Evolutionary conservation across 148 eudicot species (phyloP), one percentile per base, ranked within the genome.

Genomic region (Fallopia convolvulus): DNA sequence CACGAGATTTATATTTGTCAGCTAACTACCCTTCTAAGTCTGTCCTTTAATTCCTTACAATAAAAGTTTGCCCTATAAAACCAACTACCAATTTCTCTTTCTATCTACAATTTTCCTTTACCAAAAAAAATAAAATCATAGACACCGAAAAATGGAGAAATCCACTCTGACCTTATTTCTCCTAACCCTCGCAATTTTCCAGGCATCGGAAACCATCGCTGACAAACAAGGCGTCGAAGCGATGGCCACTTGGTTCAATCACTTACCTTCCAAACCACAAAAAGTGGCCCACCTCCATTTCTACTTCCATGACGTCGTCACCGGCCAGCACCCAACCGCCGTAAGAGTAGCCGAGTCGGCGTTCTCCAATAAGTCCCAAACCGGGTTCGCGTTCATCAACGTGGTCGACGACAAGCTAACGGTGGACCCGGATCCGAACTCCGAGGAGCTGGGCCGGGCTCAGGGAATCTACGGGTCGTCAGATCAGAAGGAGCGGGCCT

Each of bases 271-370:
- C 53, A 44, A 44, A 46, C 14, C 75, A 14, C 53, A 77, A 47
- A 70, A 50, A 20, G 17, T 20, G 7, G 40, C 65, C 75, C 80
- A 70, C 80, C 80, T 77, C 47, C 80, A 77, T 55, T 77, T 77
- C 80, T 77, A 70, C 75, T 36, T 77, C 65, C 77, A 75, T 49
- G 77, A 75, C 70, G 50, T 75, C 47, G 14, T 56, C 13, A 56
- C 65, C 66, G 49, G 66, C 42, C 1, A 7, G 7, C 46, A 50
- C 77, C 70, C 77, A 14, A 75, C 77, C 44, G 77, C 68, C 13
- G 32, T 75, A 44, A 30, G 21, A 36, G 77, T 75, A 8, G 77
- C 77, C 77, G 60, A 75, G 6, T 75, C 77, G 1, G 30, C 77
- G 13, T 44, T 30, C 66, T 52, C 77, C 12, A 75, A 75, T 2